Base-by-base conservation (phyloP, 2,329 filamentous ascomycete genomes). In the Emericellopsis cladophorae region DNA sequence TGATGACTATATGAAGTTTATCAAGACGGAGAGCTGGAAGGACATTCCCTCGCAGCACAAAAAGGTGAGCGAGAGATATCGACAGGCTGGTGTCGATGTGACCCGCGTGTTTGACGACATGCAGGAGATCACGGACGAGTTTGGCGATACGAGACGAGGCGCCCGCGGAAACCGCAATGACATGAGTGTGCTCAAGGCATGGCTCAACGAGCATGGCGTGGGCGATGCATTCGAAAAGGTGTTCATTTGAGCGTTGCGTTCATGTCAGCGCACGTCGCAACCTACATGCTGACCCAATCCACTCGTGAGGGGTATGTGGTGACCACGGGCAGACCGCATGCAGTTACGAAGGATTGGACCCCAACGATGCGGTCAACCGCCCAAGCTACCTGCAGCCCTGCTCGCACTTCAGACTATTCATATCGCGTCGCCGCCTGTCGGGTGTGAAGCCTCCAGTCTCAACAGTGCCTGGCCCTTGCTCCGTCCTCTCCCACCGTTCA, bases 11-110 rank as follows among this genome's bases (percentile, higher is more conserved):
- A 79, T 79, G 75, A 69, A 64, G 23, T 77, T 72, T 42, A 78
- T 79, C 57, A 77, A 77, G 55, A 78, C 72, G 6, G 69, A 77
- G 47, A 75, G 70, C 40, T 79, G 75, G 75, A 68, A 72, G 0
- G 74, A 79, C 51, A 78, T 79, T 6, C 75, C 75, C 0, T 64
- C 70, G 15, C 66, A 76, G 43, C 75, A 79, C 45, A 79, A 79
- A 47, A 79, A 79, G 48, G 74, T 79, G 31, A 76, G 68, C 50
- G 75, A 79, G 57, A 54, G 69, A 9, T 66, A 64, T 42, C 53
- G 71, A 1, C 69, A 75, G 50, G 49, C 50, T 12, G 48, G 40
- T 1, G 1, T 26, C 1, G 36, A 45, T 2, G 44, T 59, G 12
- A 39, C 44, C 24, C 56, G 70, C 16, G 66, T 65, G 4, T 71